Evolutionary conservation across 2,329 filamentous ascomycete species (phyloP).

Genomic region (Fusarium sp.): DNA sequence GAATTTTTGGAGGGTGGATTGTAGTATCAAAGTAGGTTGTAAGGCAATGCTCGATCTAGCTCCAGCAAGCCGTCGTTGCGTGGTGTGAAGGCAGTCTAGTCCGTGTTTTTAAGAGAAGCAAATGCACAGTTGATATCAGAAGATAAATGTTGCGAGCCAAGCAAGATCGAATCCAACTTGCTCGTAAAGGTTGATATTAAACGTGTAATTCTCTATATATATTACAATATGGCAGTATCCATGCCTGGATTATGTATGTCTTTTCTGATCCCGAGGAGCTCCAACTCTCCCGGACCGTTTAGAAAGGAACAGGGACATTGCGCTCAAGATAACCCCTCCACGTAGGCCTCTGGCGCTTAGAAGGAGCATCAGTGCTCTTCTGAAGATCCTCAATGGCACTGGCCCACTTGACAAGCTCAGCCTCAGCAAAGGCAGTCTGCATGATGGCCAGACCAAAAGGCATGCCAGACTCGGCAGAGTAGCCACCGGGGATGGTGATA

Average conservation of each 20-base stretch:
- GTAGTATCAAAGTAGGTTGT: neutral
- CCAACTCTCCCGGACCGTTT: neutral
- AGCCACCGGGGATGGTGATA: constrained; percentile 74
- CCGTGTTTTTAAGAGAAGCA: neutral
- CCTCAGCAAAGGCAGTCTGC: constrained; percentile 72
- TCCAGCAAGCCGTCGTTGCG: neutral
- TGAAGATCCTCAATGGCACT: constrained; percentile 73
- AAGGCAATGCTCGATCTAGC: neutral
- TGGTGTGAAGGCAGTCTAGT: neutral
- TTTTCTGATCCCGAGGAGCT: neutral
- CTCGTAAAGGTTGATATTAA: neutral
- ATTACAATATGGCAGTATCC: neutral
- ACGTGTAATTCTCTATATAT: neutral
- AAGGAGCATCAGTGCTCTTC: constrained; percentile 53
- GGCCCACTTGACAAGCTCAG: constrained; percentile 67
- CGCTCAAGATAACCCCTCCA: constrained; percentile 64
- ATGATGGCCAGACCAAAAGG: constrained; percentile 70
- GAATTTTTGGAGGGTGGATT: neutral
- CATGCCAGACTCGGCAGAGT: constrained; percentile 67
- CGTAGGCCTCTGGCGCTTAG: constrained; percentile 61
- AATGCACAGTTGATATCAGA: neutral
- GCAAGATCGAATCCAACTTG: neutral
- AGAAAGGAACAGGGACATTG: constrained; percentile 56
- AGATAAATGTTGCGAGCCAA: neutral
- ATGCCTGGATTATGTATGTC: neutral